phyloP scores from a whole-genome alignment of 495 filamentous ascomycete species.

The Penicillium dipodomyicola region DNA sequence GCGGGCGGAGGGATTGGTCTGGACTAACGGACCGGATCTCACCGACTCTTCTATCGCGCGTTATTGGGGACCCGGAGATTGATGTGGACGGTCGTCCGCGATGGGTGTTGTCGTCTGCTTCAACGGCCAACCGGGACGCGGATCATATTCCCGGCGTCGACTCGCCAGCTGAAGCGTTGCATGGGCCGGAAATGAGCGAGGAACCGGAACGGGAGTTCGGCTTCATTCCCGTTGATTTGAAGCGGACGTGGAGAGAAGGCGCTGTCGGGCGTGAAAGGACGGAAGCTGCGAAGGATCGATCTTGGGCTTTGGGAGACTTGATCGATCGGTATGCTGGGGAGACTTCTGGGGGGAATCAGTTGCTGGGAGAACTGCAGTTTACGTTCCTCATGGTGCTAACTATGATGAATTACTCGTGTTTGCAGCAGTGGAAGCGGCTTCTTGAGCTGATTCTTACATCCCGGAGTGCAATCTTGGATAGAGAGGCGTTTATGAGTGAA shows the following conservation, averaged over 20 bases:
- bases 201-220: slow-evolving; percentile 44
- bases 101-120: slow-evolving; percentile 49
- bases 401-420: slow-evolving; percentile 79
- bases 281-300: slow-evolving; percentile 66
- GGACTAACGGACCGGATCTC: slow-evolving; percentile 42
- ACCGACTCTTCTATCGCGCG: slow-evolving; percentile 36
- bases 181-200: slow-evolving; percentile 9
- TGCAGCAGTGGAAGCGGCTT: slow-evolving; percentile 85
- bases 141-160: slow-evolving; percentile 53
- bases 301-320: slow-evolving; percentile 63
- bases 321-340: slow-evolving; percentile 35
- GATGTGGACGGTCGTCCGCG: slow-evolving; percentile 41
- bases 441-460: slow-evolving; percentile 70
- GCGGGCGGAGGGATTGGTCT: slow-evolving; percentile 40
- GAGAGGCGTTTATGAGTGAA: slow-evolving; percentile 56
- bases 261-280: slow-evolving; percentile 71
- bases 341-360: slow-evolving; percentile 32
- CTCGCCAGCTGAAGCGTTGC: slow-evolving; percentile 11
- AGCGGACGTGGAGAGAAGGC: slow-evolving; percentile 64
- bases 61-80: slow-evolving; percentile 36
- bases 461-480: slow-evolving; percentile 53
- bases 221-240: slow-evolving; percentile 50
- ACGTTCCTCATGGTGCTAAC: slow-evolving; percentile 77
- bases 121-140: slow-evolving; percentile 42
- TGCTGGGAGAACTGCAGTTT: slow-evolving; percentile 88